Conservation (phyloP, 2,329 filamentous ascomycete species). For the Lanzia echinophila region DNA sequence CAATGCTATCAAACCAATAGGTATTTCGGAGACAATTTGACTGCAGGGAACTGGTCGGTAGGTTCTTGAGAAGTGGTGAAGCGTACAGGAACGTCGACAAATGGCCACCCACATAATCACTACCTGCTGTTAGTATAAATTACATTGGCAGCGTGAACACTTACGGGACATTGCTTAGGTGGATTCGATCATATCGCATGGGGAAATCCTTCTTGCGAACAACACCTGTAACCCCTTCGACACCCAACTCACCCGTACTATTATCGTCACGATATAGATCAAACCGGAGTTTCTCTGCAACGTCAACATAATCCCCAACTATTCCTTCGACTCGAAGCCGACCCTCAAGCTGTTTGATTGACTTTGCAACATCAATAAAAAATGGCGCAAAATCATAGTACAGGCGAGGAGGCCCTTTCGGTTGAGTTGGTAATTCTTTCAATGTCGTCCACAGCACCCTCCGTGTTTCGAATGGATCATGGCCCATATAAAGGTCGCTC, state of each 20-base stretch:
- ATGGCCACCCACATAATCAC: conserved; percentile 12
- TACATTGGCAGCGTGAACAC: neutral
- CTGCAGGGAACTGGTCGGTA: neutral
- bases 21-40: conserved; percentile 13
- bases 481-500: conserved; percentile 3
- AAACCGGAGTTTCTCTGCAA: conserved; percentile 16
- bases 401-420: conserved; percentile 1
- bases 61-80: conserved; percentile 6
- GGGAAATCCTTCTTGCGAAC: conserved; percentile 12
- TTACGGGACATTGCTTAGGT: conserved; percentile 19
- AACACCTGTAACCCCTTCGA: neutral
- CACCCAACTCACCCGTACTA: neutral
- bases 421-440: neutral
- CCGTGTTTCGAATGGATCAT: conserved; percentile 9
- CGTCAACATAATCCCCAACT: conserved; percentile 13
- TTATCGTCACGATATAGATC: neutral
- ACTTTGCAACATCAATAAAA: conserved; percentile 9
- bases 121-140: neutral
- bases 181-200: conserved; percentile 10
- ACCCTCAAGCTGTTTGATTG: conserved; percentile 11
- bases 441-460: neutral
- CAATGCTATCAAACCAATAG: neutral
- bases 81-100: conserved; percentile 12
- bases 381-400: conserved; percentile 16
- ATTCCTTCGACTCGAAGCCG: conserved; percentile 14